These are phyloP conservation scores for Harringtonia aguacate DNA, from an alignment of 2,329 filamentous ascomycete species.

Conservation along the genomic window DNA sequence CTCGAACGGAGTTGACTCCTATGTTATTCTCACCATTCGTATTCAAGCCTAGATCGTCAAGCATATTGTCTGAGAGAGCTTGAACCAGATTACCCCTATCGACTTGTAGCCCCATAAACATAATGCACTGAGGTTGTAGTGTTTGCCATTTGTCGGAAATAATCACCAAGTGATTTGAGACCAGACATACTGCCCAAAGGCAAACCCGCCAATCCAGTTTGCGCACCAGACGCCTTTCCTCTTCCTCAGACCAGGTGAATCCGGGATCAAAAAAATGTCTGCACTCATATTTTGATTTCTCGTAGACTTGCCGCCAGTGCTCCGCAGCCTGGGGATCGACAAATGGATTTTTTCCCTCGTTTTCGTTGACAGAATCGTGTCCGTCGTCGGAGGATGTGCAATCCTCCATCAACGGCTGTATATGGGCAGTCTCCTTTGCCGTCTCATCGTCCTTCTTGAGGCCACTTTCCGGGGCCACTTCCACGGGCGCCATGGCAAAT, in stretches of 20 bases:
- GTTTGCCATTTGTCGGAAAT: neutral
- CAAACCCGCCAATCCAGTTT: constrained; percentile 31
- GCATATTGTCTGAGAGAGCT: constrained; percentile 24
- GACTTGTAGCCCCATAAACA: constrained; percentile 25
- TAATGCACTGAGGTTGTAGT: constrained; percentile 20
- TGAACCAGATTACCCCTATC: constrained; percentile 24
- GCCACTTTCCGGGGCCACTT: no score
- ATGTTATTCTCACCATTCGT: constrained; percentile 18
- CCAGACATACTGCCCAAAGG: constrained; percentile 18
- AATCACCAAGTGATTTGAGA: no score
- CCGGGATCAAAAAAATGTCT: constrained; percentile 43
- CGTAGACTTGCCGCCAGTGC: constrained; percentile 23
- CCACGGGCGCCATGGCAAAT: no score
- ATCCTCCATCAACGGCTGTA: no score
- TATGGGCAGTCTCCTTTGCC: no score
- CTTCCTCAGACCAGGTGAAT: constrained; percentile 39
- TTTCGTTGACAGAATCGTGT: no score
- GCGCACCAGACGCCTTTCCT: constrained; percentile 41
- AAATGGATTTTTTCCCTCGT: constrained; percentile 22
- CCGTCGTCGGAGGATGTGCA: no score
- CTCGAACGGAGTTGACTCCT: neutral
- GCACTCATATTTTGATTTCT: constrained; percentile 36
- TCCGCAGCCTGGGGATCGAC: constrained; percentile 17
- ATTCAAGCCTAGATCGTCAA: constrained; percentile 18
- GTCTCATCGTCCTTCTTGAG: no score